Base-by-base conservation (phyloP, 2,329 filamentous ascomycete genomes). In the Bisporella sp. region DNA sequence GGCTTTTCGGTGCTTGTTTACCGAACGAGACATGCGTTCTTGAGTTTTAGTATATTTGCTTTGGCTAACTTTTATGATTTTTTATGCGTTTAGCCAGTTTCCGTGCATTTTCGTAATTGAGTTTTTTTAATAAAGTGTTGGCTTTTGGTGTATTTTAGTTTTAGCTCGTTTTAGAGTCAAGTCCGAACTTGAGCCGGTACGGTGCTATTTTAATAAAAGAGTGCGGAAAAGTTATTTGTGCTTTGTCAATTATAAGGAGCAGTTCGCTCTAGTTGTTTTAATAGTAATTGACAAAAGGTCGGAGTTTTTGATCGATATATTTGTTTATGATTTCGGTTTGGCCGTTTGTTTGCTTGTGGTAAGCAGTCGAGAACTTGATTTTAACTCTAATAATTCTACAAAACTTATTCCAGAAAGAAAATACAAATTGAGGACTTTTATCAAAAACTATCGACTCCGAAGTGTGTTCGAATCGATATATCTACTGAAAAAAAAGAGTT, bases 271-370 rank as follows among this genome's bases (percentile, higher is more conserved):
- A 61, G 33, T 61, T 54, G 39, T 59, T 49, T 31, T 59, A 43
- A 42, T 59, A 50, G 43, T 58, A 58, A 32, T 54, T 51, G 5
- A 57, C 43, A 39, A 54, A 60, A 2, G 39, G 43, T 0, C 50
- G 35, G 5, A 61, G 48, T 7, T 46, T 31, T 29, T 49, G 31
- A 41, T 61, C 52, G 11, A 60, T 12, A n/a, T 51, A 56, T 37
- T 54, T 46, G 21, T 60, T 57, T 13, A 54, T 46, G 0, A 52
- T 44, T 48, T 60, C 50, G 7, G 57, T 59, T 21, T 54, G 48
- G n/a, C 57, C 48, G 41, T 59, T 52, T 9, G 50, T 49, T 44
- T 59, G 31, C 4, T 33, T 41, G 35, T 61, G 49, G 46, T 49
- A 57, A 2, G 56, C 45, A 3, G 49, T 55, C 1, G 45, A 50